phyloP scores from a whole-genome alignment of 1,284 basidiomycete species.

The Pseudozyma thailandica region DNA sequence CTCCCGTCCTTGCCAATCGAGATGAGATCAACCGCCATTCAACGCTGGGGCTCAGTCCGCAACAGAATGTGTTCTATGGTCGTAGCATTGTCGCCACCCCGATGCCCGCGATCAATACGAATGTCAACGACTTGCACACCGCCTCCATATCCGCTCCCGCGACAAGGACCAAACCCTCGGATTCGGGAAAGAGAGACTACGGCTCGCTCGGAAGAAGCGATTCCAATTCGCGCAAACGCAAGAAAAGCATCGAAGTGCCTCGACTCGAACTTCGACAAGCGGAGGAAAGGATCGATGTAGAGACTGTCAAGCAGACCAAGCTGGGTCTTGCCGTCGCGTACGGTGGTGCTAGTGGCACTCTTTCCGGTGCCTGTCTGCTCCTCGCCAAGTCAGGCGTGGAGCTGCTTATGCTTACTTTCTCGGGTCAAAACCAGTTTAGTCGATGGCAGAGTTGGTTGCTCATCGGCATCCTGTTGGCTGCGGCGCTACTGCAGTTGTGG shows the following conservation, averaged over 20 bases:
- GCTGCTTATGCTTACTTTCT: conserved; percentile 81
- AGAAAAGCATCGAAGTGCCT: conserved; percentile 36
- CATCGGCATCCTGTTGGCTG: conserved; percentile 76
- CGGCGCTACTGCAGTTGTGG: conserved; percentile 81
- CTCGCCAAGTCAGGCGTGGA: conserved; percentile 95
- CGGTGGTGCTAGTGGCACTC: conserved; percentile 87
- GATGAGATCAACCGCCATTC: conserved; percentile 43
- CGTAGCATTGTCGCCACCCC: conserved; percentile 35
- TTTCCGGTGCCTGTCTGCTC: conserved; percentile 90
- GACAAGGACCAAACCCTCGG: conserved; percentile 2
- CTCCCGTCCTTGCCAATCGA: conserved; percentile 50
- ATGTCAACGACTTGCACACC: not conserved
- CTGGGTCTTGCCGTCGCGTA: conserved; percentile 84
- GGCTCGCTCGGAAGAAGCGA: conserved; percentile 40
- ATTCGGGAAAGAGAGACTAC: conserved; percentile 18
- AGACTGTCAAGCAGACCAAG: conserved; percentile 70
- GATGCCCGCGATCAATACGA: conserved; percentile 6
- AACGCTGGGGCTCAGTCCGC: conserved; percentile 11
- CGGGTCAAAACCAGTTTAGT: conserved; percentile 83
- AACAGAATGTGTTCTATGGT: conserved; percentile 21
- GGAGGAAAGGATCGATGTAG: conserved; percentile 34
- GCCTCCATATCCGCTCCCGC: not conserved
- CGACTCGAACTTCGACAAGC: conserved; percentile 34
- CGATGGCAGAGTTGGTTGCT: conserved; percentile 82
- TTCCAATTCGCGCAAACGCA: conserved; percentile 22